Base-by-base conservation (phyloP, 148 eudicot species). In the Nepenthes gracilis region DNA sequence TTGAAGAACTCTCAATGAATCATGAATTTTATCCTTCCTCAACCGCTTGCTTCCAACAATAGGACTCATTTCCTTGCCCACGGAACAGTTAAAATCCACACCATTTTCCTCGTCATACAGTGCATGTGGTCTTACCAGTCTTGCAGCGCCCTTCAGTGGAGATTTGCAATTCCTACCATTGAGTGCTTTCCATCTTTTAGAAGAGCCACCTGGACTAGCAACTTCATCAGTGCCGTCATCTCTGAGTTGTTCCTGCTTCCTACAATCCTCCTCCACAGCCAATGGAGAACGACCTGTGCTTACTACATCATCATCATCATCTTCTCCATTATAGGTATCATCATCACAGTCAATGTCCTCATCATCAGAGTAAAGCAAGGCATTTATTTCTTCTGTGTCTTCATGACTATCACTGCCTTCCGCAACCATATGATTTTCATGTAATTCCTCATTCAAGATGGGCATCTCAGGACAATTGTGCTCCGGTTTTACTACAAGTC, bases 321-420 rank as follows among this genome's bases (percentile, higher is more conserved):
- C 72, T 2, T 49, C 53, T 40, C 45, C 45, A 40, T 40, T 8
- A 40, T 40, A 40, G 45, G 6, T 49, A 2, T 49, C 53, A 5
- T 49, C 53, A 49, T 49, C n/a, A 49, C 53, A 1, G 10, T 11
- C 53, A 2, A 5, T 11, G 33, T 69, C 64, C 67, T 66, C 54
- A 55, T 60, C 65, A 61, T 76, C 77, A 2, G 90, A 84, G 77
- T 76, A 84, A 56, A 87, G 83, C 64, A 87, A 71, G 43, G 87
- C 95, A 71, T 87, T 69, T 45, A 87, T 74, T 70, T 87, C 90
- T 14, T 87, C 87, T 0, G 81, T 80, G 73, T 87, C 85, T 68
- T 84, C 90, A 52, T 63, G 87, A 74, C 68, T 75, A 50, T 81
- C 80, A 40, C 45, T 40, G 57, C 64, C 80, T 60, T 71, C 94